Evolutionary conservation across 306 rosid species (phyloP).

Genomic region (Glycine soja): DNA sequence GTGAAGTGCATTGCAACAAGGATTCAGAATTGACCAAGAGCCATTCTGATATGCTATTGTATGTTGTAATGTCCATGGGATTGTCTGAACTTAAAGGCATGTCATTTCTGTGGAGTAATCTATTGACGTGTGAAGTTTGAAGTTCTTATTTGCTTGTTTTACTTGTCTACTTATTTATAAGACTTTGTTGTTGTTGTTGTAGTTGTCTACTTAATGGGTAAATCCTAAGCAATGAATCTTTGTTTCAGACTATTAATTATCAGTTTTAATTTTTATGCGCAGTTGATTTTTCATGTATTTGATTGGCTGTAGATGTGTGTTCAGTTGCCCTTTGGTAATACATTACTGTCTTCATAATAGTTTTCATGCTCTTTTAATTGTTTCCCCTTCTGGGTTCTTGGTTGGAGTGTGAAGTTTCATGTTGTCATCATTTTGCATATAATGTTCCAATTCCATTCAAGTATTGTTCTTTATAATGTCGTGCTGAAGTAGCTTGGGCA

Average conservation of each 20-base stretch:
- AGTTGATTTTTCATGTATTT: slow-evolving; percentile 36
- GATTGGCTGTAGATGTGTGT: slow-evolving; percentile 27
- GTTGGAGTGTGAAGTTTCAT: slow-evolving; percentile 26
- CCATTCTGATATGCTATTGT: background rate
- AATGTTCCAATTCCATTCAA: slow-evolving; percentile 1
- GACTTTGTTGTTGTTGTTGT: background rate
- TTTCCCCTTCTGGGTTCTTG: slow-evolving; percentile 30
- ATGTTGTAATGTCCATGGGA: background rate
- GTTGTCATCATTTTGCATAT: slow-evolving; percentile 20
- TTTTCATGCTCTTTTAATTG: slow-evolving; percentile 19
- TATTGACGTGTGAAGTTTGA: background rate
- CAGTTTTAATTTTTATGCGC: slow-evolving; percentile 29
- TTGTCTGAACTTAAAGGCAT: background rate
- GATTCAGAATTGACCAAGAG: slow-evolving; percentile 10
- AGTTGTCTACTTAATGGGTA: slow-evolving; percentile 4
- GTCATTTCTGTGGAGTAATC: slow-evolving; percentile 21
- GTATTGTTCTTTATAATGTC: slow-evolving; percentile 14
- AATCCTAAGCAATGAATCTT: background rate
- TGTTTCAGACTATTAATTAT: slow-evolving; percentile 23
- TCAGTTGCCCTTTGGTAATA: slow-evolving; percentile 27
- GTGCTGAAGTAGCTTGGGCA: slow-evolving; percentile 35
- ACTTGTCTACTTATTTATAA: slow-evolving; percentile 1
- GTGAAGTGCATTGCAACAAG: slow-evolving; percentile 19
- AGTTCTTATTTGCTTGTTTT: slow-evolving; percentile 1
- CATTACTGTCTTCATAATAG: background rate